A percentile compares a stretch with the other conserved stretches of the same genome.
Evolutionary conservation across 345 rosid species (phyloP).

Genomic region (Populus davidiana): DNA sequence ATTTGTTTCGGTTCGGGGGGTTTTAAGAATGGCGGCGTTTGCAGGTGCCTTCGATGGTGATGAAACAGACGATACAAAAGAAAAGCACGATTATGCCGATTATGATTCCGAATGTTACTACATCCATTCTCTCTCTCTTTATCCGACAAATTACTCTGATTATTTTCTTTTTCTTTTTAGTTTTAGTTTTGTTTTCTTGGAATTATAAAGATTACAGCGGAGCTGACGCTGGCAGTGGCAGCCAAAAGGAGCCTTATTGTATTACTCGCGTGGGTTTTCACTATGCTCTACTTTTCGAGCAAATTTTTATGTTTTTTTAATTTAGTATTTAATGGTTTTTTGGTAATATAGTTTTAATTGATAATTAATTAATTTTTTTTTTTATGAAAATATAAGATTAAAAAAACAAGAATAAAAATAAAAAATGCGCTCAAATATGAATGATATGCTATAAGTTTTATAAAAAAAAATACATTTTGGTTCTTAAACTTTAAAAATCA

Average conservation of each 20-base stretch:
- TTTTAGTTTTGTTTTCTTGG: background rate
- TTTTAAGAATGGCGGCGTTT: slow-evolving; percentile 16
- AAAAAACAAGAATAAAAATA: accelerated
- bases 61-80: slow-evolving; percentile 54
- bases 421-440: too few relatives aligned
- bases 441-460: too few relatives aligned
- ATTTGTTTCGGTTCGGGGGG: background rate
- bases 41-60: slow-evolving; percentile 79
- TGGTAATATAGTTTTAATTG: too few relatives aligned
- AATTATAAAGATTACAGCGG: background rate
- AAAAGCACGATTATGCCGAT: slow-evolving; percentile 65
- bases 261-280: too few relatives aligned
- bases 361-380: too few relatives aligned
- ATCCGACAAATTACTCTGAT: background rate
- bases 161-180: background rate
- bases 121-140: slow-evolving; percentile 45
- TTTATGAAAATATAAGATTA: too few relatives aligned
- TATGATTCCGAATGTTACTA: slow-evolving; percentile 66
- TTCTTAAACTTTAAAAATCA: too few relatives aligned
- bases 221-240: background rate
- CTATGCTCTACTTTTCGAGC: too few relatives aligned
- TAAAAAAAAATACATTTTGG: too few relatives aligned
- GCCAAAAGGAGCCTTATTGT: too few relatives aligned
- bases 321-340: too few relatives aligned
- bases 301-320: too few relatives aligned